These are phyloP conservation scores for Mycena rosella DNA, from an alignment of 768 basidiomycete genomes.

Conservation along the genomic window DNA sequence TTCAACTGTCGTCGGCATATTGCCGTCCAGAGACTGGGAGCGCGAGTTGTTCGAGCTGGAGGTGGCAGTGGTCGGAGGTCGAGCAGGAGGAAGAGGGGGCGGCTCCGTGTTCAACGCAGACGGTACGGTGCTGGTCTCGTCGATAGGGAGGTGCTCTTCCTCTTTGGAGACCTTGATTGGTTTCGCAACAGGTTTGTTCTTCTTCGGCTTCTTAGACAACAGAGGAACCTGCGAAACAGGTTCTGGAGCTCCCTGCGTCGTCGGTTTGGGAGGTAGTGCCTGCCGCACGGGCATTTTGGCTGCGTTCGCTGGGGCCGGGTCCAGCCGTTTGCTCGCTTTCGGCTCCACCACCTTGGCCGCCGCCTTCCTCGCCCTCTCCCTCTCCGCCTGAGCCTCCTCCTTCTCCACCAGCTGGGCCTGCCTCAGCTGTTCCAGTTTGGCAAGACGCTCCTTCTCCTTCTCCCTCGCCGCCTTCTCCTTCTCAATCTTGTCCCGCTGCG, in stretches of 20 bases:
- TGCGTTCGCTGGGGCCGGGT: conserved; percentile 26
- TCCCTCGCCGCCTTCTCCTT: conserved; percentile 56
- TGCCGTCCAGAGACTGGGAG: conserved; percentile 69
- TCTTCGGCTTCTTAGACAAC: conserved; percentile 87
- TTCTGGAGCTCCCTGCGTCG: conserved; percentile 43
- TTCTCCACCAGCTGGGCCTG: conserved; percentile 49
- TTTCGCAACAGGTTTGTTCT: conserved; percentile 76
- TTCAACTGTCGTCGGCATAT: conserved; percentile 65
- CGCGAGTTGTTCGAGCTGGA: conserved; percentile 70
- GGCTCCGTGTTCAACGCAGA: conserved; percentile 65
- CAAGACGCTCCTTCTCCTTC: conserved; percentile 50
- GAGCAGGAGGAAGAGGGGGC: conserved; percentile 51
- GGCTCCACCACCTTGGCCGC: conserved; percentile 34
- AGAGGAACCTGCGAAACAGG: conserved; percentile 75
- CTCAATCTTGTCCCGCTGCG: conserved; percentile 49
- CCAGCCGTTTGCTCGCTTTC: conserved; percentile 40
- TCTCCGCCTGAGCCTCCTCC: conserved; percentile 45
- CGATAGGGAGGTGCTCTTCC: conserved; percentile 54
- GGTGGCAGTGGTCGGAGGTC: conserved; percentile 48
- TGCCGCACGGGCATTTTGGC: conserved; percentile 37
- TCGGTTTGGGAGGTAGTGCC: conserved; percentile 46
- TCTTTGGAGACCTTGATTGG: conserved; percentile 71
- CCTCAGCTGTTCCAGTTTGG: conserved; percentile 52
- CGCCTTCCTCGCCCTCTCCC: conserved; percentile 39
- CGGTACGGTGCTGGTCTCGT: conserved; percentile 57